These are phyloP conservation scores for Ophiostoma australiae DNA, from an alignment of 2,329 filamentous ascomycete genomes.

Conservation along the genomic window DNA sequence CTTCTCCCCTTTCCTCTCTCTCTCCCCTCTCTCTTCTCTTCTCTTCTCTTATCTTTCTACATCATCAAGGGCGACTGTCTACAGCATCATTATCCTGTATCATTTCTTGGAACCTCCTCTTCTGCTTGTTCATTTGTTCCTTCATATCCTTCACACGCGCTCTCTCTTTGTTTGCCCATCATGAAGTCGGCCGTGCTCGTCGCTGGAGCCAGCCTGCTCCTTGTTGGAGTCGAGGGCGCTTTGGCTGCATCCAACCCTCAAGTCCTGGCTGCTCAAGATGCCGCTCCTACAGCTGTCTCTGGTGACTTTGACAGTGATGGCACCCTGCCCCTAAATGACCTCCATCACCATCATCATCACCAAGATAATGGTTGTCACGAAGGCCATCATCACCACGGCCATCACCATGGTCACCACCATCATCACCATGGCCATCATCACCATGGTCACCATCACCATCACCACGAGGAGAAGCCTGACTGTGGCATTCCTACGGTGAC, in stretches of 20 bases:
- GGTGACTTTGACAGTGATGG: background rate
- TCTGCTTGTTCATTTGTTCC: slow-evolving; percentile 12
- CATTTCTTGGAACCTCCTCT: slow-evolving; percentile 17
- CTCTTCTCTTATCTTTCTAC: slow-evolving; percentile 9
- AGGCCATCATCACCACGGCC: background rate
- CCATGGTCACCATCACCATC: background rate
- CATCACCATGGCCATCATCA: background rate
- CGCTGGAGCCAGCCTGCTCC: slow-evolving; percentile 22
- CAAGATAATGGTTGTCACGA: slow-evolving; percentile 9
- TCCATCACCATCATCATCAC: slow-evolving; percentile 12
- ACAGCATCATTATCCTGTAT: slow-evolving; percentile 23
- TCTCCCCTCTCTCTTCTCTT: slow-evolving; percentile 15
- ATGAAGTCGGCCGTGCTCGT: slow-evolving; percentile 27
- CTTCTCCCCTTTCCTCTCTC: background rate
- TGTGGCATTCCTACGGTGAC: background rate
- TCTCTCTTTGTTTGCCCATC: slow-evolving; percentile 15
- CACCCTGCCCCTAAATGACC: slow-evolving; percentile 10
- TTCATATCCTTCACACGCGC: background rate
- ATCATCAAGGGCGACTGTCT: slow-evolving; percentile 20
- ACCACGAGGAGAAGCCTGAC: slow-evolving; percentile 3
- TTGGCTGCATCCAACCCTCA: slow-evolving; percentile 3
- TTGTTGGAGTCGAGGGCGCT: slow-evolving; percentile 22
- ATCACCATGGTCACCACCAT: slow-evolving; percentile 7
- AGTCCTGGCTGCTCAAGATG: background rate
- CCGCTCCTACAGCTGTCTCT: background rate